phyloP scores from a whole-genome alignment of 2,329 filamentous ascomycete genomes.

The Pseudogymnoascus sp. region DNA sequence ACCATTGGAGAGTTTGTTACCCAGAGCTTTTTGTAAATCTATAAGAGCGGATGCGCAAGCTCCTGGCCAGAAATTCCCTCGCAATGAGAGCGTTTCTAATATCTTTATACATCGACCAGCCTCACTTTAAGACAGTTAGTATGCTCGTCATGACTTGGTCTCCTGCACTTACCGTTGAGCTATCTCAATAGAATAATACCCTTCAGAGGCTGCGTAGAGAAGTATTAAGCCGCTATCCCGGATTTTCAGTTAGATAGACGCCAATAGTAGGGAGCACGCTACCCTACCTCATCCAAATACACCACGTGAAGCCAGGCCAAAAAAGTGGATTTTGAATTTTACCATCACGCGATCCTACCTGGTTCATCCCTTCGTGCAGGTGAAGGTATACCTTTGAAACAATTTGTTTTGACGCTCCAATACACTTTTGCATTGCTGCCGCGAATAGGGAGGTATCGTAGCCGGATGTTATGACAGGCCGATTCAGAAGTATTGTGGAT shows the following conservation, averaged over 20 bases:
- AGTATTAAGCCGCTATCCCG: conserved; percentile 40
- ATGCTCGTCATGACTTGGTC: conserved; percentile 3
- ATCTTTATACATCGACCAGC: conserved; percentile 21
- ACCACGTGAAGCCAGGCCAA: conserved; percentile 49
- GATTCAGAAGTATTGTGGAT: conserved; percentile 45
- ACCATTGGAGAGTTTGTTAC: neutral
- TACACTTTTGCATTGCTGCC: conserved; percentile 45
- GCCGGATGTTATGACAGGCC: conserved; percentile 43
- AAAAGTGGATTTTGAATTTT: conserved; percentile 32
- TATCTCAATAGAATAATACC: conserved; percentile 35
- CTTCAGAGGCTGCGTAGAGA: conserved; percentile 44
- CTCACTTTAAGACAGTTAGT: neutral
- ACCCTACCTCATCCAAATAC: conserved; percentile 41
- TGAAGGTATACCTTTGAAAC: conserved; percentile 36
- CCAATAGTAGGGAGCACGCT: neutral
- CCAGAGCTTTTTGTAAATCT: conserved; percentile 29
- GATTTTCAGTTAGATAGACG: neutral
- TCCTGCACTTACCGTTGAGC: conserved; percentile 36
- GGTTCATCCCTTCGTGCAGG: conserved; percentile 32
- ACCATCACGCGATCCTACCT: conserved; percentile 9
- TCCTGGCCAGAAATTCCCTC: conserved; percentile 32
- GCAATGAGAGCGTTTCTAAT: conserved; percentile 28
- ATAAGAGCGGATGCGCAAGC: conserved; percentile 33
- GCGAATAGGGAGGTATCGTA: conserved; percentile 40
- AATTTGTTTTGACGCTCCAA: conserved; percentile 37